Percentiles rank a stretch among this genome's conserved stretches.
These are phyloP conservation scores for Drechslerella stenobrocha DNA, from an alignment of 2,329 filamentous ascomycete species.

Conservation along the genomic window DNA sequence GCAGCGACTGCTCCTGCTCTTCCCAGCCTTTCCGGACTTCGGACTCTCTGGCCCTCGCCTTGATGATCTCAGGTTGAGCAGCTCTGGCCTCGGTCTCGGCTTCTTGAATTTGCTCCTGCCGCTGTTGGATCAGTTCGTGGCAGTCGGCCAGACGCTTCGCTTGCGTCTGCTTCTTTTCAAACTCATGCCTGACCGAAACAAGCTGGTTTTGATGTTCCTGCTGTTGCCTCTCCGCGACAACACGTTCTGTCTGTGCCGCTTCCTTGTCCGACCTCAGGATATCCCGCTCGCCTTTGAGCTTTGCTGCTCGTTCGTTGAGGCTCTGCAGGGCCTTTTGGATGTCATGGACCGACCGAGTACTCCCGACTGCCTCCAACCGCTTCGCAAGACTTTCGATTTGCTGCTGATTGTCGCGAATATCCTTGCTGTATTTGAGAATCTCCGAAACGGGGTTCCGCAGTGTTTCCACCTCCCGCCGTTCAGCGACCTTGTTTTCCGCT, in stretches of 20 bases:
- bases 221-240: slow-evolving; percentile 49
- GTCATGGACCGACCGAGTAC: slow-evolving; percentile 74
- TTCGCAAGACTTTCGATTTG: slow-evolving; percentile 75
- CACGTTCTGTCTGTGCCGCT: slow-evolving; percentile 47
- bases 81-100: slow-evolving; percentile 73
- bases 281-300: slow-evolving; percentile 69
- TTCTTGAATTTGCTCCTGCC: slow-evolving; percentile 59
- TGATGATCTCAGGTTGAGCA: slow-evolving; percentile 74
- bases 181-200: slow-evolving; percentile 69
- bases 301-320: slow-evolving; percentile 67
- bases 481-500: slow-evolving; percentile 67
- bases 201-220: slow-evolving; percentile 75
- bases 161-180: slow-evolving; percentile 70
- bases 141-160: slow-evolving; percentile 30
- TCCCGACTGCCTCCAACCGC: slow-evolving; percentile 71
- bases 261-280: slow-evolving; percentile 72
- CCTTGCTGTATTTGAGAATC: slow-evolving; percentile 72
- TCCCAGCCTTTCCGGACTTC: slow-evolving; percentile 73
- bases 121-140: slow-evolving; percentile 23
- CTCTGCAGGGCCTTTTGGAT: slow-evolving; percentile 74
- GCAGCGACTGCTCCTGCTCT: slow-evolving; percentile 71
- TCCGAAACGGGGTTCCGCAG: slow-evolving; percentile 74
- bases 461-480: slow-evolving; percentile 72
- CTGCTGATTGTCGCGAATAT: slow-evolving; percentile 70
- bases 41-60: slow-evolving; percentile 74